phyloP scores from a whole-genome alignment of 306 rosid species.

The Lablab purpureus region DNA sequence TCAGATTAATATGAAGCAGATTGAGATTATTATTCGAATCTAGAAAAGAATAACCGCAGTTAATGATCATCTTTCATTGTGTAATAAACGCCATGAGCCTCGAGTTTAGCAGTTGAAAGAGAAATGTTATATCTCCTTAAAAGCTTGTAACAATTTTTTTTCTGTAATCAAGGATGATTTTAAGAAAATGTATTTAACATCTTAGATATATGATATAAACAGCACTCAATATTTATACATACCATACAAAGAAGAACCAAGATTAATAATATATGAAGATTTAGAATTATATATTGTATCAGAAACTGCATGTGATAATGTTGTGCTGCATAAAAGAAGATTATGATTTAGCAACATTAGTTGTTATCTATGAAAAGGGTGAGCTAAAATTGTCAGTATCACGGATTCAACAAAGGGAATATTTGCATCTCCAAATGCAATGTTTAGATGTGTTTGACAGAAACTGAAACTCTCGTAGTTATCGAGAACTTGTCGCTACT shows the following conservation, averaged over 20 bases:
- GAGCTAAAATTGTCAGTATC: slow-evolving; percentile 24
- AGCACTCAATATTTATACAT: too few species aligned
- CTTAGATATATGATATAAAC: too few species aligned
- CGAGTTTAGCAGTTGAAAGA: neutral
- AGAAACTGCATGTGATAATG: neutral
- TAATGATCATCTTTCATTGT: neutral
- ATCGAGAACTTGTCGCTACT: slow-evolving; percentile 58
- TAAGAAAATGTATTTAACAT: too few species aligned
- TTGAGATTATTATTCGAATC: slow-evolving; percentile 22
- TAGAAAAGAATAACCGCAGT: slow-evolving; percentile 6
- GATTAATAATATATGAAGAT: neutral
- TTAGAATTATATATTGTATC: neutral
- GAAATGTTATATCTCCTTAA: neutral
- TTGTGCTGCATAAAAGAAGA: neutral
- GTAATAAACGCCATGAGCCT: neutral
- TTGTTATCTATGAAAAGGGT: neutral
- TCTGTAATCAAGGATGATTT: neutral
- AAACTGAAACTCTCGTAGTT: slow-evolving; percentile 48
- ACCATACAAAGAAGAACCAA: too few species aligned
- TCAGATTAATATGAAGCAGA: neutral
- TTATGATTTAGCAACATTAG: neutral
- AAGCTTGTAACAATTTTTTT: neutral
- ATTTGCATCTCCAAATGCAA: slow-evolving; percentile 10
- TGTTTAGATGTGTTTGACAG: slow-evolving; percentile 43
- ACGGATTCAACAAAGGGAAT: slow-evolving; percentile 43